Conservation (phyloP, 179 eudicot species). For the Spergularia azorica region DNA sequence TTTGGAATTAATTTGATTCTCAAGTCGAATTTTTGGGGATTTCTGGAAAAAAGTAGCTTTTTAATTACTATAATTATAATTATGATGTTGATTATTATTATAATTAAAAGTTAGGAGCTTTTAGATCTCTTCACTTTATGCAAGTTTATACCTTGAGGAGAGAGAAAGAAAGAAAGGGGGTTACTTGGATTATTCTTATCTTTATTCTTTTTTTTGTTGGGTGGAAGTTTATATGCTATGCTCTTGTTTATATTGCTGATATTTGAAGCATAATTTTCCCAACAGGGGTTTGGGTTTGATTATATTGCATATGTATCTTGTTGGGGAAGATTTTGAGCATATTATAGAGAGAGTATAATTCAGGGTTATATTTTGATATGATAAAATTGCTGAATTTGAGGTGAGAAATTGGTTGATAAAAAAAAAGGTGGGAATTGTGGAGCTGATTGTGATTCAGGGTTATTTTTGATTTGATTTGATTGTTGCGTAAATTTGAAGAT, state of each 20-base stretch:
- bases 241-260: not conserved
- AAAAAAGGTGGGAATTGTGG: not conserved
- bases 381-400: not conserved
- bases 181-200: constrained; percentile 14
- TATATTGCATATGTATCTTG: not conserved
- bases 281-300: not conserved
- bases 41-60: not conserved
- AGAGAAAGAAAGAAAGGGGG: constrained; percentile 1
- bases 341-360: too few relatives aligned
- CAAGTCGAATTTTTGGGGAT: too few relatives aligned
- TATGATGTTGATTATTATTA: not conserved
- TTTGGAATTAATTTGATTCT: constrained; percentile 24
- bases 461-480: not conserved
- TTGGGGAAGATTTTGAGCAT: not conserved
- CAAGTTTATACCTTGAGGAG: constrained; percentile 27
- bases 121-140: constrained; percentile 37
- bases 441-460: not conserved
- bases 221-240: constrained; percentile 9
- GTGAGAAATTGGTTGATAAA: not conserved
- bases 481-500: not conserved
- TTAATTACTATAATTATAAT: not conserved
- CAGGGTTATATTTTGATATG: too few relatives aligned
- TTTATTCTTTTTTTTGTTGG: constrained; percentile 19
- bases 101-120: not conserved
- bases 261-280: constrained; percentile 22